Base-by-base conservation (phyloP, 148 eudicot genomes). In the Silene uniflora region DNA sequence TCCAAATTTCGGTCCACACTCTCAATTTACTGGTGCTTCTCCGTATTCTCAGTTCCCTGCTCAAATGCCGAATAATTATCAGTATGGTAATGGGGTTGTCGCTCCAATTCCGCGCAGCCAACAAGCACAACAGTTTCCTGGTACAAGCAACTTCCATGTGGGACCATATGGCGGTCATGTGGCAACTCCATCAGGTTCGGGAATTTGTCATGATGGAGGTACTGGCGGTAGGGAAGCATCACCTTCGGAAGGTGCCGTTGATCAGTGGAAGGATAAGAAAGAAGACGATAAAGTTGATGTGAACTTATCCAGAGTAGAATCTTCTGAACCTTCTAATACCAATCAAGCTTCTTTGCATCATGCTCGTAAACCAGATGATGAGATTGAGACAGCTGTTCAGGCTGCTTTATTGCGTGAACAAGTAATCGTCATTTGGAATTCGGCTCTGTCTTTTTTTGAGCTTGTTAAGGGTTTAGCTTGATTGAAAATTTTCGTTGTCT, bases 331-430 rank as follows among this genome's bases (percentile, higher is more conserved):
- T n/a, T 71, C 73, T 68, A 61, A 22, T 78, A 27, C 44, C 19
- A 54, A 59, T 76, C 81, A 82, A 77, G 78, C 68, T 54, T 68
- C 70, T 70, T 64, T 56, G 12, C 70, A 62, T 21, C n/a, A 42
- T 73, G 62, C 29, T 67, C 73, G 65, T 75, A 81, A 56, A 76
- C 77, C 71, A 72, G 72, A 81, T 74, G 82, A 70, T 81, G 91
- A 91, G 73, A 85, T 94, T 81, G 98, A 94, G 74, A 81, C 84
- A 84, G 88, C 86, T 84, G 98, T 85, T 67, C 93, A 87, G 83
- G 91, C 83, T 78, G 97, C 96, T 73, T 89, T 94, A 78, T 79
- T 94, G 66, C 96, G 81, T 77, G 98, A 94, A 81, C 98, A 94
- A 84, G 98, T 94, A 91, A 60, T 19, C 72, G 77, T 77, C 46